Conservation (phyloP, 805 yeast genomes). For the Zygoascus ofunaensis region DNA sequence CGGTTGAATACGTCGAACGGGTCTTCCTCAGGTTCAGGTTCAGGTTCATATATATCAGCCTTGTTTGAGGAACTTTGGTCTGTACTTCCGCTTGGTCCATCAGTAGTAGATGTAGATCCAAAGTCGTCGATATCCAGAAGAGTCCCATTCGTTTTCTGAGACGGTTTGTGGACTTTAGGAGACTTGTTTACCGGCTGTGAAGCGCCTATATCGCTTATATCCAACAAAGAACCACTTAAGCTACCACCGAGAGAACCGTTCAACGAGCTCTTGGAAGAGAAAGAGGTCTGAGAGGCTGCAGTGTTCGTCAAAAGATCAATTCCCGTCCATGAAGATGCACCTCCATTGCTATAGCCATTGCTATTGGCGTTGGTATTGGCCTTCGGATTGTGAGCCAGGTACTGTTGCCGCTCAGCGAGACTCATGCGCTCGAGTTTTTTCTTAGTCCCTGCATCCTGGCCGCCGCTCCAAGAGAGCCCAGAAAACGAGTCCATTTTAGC, state of each 20-base stretch:
- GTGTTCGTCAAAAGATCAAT: too few relatives aligned
- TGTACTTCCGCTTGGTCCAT: neutral
- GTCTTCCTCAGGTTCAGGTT: conserved; percentile 14
- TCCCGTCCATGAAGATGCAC: too few relatives aligned
- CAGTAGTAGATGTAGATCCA: neutral
- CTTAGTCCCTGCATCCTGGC: conserved; percentile 7
- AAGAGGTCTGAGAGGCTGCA: too few relatives aligned
- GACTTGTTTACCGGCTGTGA: too few relatives aligned
- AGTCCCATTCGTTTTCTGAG: neutral
- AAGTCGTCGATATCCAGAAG: neutral
- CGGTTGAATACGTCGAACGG: conserved; percentile 20
- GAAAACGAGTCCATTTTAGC: conserved; percentile 29
- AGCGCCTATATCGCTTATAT: too few relatives aligned
- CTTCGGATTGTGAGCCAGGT: conserved; percentile 8
- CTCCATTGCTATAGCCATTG: neutral
- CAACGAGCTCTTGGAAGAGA: too few relatives aligned
- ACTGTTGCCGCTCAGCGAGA: conserved; percentile 25
- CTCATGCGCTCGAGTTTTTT: conserved; percentile 22
- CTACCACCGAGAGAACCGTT: too few relatives aligned
- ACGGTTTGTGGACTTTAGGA: too few relatives aligned
- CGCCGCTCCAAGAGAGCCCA: conserved; percentile 13
- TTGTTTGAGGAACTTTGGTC: neutral
- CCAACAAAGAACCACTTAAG: too few relatives aligned
- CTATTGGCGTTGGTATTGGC: conserved; percentile 2
- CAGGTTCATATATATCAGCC: too few relatives aligned